Evolutionary conservation across 768 basidiomycete genomes (phyloP).

Genomic region (Suillus fuscotomentosus): DNA sequence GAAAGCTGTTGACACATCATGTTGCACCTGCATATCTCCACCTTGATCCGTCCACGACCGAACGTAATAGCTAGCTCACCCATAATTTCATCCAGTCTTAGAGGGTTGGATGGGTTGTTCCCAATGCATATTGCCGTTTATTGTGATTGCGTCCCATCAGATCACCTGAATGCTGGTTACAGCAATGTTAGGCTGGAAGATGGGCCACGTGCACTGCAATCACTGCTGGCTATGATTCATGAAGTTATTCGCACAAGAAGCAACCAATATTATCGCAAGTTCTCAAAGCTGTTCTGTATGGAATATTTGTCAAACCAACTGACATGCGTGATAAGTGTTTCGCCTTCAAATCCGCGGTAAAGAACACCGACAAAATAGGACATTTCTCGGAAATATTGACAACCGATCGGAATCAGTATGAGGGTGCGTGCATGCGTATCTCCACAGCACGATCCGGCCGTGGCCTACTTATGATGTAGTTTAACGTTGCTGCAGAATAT

Average conservation of each 20-base stretch:
- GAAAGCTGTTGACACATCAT: background rate
- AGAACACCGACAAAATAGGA: background rate
- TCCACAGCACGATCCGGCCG: background rate
- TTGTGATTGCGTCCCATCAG: background rate
- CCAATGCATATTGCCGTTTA: conserved; percentile 4
- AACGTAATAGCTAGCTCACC: conserved; percentile 6
- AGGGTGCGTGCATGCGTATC: conserved; percentile 1
- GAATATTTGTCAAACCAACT: background rate
- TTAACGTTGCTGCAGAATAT: background rate
- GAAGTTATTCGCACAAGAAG: conserved; percentile 1
- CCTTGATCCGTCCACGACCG: background rate
- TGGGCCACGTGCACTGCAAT: background rate
- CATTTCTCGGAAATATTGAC: background rate
- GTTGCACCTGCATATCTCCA: conserved; percentile 1
- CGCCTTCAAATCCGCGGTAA: background rate
- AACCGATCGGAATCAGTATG: background rate
- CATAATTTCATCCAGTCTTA: conserved; percentile 6
- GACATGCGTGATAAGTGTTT: background rate
- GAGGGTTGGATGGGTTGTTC: conserved; percentile 1
- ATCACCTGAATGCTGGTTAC: background rate
- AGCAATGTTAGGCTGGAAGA: background rate
- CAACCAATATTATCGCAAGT: background rate
- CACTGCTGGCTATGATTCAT: conserved; percentile 1
- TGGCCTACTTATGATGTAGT: background rate
- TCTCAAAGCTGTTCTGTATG: background rate